These are phyloP conservation scores for Monosporascus cannonballus DNA, from an alignment of 2,329 filamentous ascomycete genomes.

Conservation along the genomic window DNA sequence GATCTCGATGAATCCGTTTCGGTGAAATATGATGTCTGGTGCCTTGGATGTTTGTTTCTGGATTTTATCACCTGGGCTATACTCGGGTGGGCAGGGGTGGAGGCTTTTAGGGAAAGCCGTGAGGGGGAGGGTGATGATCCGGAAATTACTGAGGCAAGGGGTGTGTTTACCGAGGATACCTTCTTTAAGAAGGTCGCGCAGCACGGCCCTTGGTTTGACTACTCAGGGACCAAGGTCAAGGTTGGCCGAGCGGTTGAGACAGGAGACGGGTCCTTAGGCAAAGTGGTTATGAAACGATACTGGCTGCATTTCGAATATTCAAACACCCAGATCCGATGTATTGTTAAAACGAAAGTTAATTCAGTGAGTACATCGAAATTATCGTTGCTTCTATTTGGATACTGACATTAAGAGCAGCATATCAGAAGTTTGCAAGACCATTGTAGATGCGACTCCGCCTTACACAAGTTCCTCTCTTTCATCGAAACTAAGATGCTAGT, in stretches of 20 bases:
- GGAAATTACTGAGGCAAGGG: background rate
- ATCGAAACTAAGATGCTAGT: conserved; percentile 1
- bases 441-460: background rate
- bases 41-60: conserved; percentile 17
- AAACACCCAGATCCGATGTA: no score
- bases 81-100: background rate
- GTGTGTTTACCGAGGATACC: conserved; percentile 1
- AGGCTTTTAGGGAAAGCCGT: background rate
- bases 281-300: no score
- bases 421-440: background rate
- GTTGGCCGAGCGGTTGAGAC: no score
- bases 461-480: conserved; percentile 1
- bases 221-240: no score
- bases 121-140: background rate
- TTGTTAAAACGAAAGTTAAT: no score
- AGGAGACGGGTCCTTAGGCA: no score
- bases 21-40: conserved; percentile 15
- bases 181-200: conserved; percentile 5
- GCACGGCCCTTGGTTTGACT: background rate
- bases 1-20: background rate
- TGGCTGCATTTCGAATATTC: no score
- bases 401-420: background rate
- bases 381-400: background rate
- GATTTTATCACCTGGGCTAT: conserved; percentile 16
- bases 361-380: no score